Evolutionary conservation across 257 asterid genomes (phyloP).

Genomic region (Primulina huaijiensis): DNA sequence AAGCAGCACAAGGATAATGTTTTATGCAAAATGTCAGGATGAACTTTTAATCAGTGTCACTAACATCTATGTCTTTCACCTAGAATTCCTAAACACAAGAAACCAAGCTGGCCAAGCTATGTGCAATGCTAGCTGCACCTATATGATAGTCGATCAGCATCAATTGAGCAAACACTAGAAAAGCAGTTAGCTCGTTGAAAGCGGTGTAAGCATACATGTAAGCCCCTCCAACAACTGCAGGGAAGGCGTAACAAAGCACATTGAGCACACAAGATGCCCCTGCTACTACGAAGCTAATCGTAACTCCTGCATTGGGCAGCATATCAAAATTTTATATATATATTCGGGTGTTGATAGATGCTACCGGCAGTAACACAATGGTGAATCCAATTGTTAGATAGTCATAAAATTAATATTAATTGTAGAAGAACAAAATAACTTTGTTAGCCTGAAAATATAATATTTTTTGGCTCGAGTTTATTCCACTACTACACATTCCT

Average conservation of each 20-base stretch:
- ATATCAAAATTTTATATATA: no score
- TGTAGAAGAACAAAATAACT: no score
- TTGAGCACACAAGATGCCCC: conserved; percentile 82
- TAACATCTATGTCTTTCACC: neutral
- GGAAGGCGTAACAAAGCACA: conserved; percentile 94
- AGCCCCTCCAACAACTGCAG: conserved; percentile 99
- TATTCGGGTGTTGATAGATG: no score
- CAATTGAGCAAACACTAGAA: conserved; percentile 85
- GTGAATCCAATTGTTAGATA: no score
- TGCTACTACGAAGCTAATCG: conserved; percentile 80
- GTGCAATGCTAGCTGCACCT: conserved; percentile 98
- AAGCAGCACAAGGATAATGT: neutral
- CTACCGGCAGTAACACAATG: no score
- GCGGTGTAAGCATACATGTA: conserved; percentile 86
- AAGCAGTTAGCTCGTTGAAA: conserved; percentile 86
- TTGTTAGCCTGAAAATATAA: no score
- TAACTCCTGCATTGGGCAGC: conserved; percentile 62
- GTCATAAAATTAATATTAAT: no score
- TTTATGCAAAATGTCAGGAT: no score
- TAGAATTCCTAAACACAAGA: neutral
- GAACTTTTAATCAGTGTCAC: no score
- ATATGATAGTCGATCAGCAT: conserved; percentile 97
- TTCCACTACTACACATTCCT: no score
- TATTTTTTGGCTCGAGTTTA: no score
- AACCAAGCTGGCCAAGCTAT: conserved; percentile 77